A percentile compares a stretch with the other conserved stretches of the same genome.
Evolutionary conservation across 768 basidiomycete genomes (phyloP).

Genomic region (Russula abietina): DNA sequence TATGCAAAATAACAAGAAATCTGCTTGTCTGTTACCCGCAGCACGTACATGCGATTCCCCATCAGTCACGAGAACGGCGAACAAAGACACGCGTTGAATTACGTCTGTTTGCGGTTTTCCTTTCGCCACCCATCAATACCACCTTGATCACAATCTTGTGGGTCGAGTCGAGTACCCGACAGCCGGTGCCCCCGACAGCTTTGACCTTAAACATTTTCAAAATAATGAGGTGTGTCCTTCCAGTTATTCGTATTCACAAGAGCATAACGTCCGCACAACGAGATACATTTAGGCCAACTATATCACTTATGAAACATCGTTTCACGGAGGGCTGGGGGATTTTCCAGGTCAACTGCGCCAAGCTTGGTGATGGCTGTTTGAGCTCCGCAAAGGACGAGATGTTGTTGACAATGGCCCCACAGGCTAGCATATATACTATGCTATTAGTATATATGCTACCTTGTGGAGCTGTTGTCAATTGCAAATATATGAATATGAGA

Average conservation of each 20-base stretch:
- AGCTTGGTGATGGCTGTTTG: too few species aligned
- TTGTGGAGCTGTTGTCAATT: too few species aligned
- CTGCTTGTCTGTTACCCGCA: not conserved
- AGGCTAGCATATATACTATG: too few species aligned
- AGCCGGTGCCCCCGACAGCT: not conserved
- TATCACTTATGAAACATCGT: too few species aligned
- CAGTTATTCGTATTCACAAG: not conserved
- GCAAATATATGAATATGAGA: too few species aligned
- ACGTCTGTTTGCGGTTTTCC: not conserved
- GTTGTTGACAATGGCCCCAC: too few species aligned
- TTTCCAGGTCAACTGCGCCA: too few species aligned
- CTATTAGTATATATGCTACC: too few species aligned
- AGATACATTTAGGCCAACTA: not conserved
- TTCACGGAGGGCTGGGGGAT: too few species aligned
- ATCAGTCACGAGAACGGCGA: not conserved
- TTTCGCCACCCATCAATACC: not conserved
- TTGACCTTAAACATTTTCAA: not conserved
- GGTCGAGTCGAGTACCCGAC: not conserved
- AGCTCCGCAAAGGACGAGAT: too few species aligned
- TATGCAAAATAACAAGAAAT: not conserved
- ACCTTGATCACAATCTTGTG: not conserved
- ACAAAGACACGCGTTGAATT: not conserved
- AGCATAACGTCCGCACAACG: constrained; percentile 12
- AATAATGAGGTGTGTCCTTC: not conserved
- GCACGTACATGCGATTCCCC: not conserved